Evolutionary conservation across 345 rosid genomes (phyloP).

Genomic region (Cardamine resedifolia): DNA sequence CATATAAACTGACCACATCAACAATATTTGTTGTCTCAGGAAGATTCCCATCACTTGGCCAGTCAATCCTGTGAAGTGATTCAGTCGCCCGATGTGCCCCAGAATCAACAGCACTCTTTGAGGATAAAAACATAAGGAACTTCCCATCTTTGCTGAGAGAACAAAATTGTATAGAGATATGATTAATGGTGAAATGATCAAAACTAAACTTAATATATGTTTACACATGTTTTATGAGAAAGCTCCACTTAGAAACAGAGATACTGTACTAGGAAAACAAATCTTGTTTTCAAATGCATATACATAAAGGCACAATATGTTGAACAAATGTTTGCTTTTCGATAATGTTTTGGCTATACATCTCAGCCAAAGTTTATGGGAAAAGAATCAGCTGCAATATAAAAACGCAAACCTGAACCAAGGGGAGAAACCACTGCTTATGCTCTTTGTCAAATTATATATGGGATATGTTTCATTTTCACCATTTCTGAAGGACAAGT

Average conservation of each 20-base stretch:
- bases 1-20: conserved; percentile 64
- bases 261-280: too few species aligned
- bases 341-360: background rate
- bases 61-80: conserved; percentile 75
- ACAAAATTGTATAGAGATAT: background rate
- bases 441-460: conserved; percentile 62
- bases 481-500: conserved; percentile 48
- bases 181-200: background rate
- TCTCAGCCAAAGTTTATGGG: background rate
- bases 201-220: background rate
- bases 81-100: conserved; percentile 71
- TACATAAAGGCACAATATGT: background rate
- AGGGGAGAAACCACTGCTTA: conserved; percentile 76
- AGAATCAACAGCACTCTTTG: conserved; percentile 65
- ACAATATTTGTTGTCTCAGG: conserved; percentile 43
- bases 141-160: background rate
- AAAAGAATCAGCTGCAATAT: background rate
- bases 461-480: conserved; percentile 37
- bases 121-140: background rate
- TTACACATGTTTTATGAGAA: background rate
- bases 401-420: conserved; percentile 65
- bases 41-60: conserved; percentile 60
- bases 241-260: background rate
- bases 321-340: background rate
- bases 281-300: background rate